Evolutionary conservation across 2,329 filamentous ascomycete genomes (phyloP).

Genomic region (Ophiocordyceps camponoti-floridani): DNA sequence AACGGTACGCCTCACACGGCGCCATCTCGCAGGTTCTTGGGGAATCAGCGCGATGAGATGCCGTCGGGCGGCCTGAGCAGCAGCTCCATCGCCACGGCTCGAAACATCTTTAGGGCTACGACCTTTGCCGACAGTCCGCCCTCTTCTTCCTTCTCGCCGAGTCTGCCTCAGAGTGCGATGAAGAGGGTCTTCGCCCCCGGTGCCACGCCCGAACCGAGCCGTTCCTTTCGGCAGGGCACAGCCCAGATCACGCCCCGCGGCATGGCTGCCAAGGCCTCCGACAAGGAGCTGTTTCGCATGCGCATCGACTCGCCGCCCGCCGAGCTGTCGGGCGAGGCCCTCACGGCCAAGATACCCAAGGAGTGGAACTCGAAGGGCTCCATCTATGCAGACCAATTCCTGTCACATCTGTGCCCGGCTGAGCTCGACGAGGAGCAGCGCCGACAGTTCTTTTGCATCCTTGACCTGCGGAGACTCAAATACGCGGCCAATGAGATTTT

Average conservation of each 20-base stretch:
- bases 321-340: conserved; percentile 34
- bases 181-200: conserved; percentile 29
- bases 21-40: conserved; percentile 15
- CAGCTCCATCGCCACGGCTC: conserved; percentile 16
- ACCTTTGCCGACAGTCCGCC: conserved; percentile 15
- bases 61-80: conserved; percentile 17
- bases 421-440: conserved; percentile 40
- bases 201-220: conserved; percentile 23
- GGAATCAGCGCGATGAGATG: conserved; percentile 16
- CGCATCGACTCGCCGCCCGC: conserved; percentile 38
- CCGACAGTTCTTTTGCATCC: conserved; percentile 44
- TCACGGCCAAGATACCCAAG: conserved; percentile 34
- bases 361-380: conserved; percentile 32
- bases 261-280: conserved; percentile 28
- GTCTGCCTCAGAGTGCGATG: conserved; percentile 22
- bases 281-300: conserved; percentile 37
- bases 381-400: conserved; percentile 41
- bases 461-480: conserved; percentile 42
- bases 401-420: conserved; percentile 36
- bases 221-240: conserved; percentile 24
- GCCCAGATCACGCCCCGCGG: conserved; percentile 29
- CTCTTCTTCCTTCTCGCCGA: conserved; percentile 23
- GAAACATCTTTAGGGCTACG: conserved; percentile 24
- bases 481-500: conserved; percentile 45
- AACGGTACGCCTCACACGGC: conserved; percentile 19